Base-by-base conservation (phyloP, 2,329 filamentous ascomycete genomes). In the Aspergillus sergii region DNA sequence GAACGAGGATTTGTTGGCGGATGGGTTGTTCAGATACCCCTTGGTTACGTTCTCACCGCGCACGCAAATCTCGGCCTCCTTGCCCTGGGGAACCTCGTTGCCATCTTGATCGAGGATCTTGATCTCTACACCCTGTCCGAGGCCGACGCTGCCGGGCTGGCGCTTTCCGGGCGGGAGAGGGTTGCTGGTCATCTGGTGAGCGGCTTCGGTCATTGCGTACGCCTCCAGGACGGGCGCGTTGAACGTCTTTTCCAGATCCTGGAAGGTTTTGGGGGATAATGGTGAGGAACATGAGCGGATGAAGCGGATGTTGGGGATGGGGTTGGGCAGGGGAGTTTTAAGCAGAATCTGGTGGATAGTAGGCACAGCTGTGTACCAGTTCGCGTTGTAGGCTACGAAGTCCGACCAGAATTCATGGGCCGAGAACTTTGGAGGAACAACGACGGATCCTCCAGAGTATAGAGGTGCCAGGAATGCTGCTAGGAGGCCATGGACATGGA, bases 361-460 rank as follows among this genome's bases (percentile, higher is more conserved):
- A 1, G 93, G 93, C n/a, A 95, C 93, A 1, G 93, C 93, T 0
- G 92, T 95, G 80, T 95, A 96, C 93, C 93, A 96, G 76, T 92
- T 96, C 30, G 92, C 93, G 67, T 88, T 84, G 81, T 93, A 84
- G 7, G 84, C 82, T 68, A 84, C 84, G 72, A 95, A 95, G 76
- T 95, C 89, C 28, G 79, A 77, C 93, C 93, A 96, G 80, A 96
- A 96, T 23, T 91, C 89, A 1, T 86, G 86, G 10, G 93, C 92
- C 4, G 91, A 94, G 84, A 96, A 96, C 73, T 89, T 91, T 59
- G 83, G 72, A 2, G 92, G 92, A 6, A 96, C 90, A 62, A 96
- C 84, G 64, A 93, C 90, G 8, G 91, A 94, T 60, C 92, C 91
- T 34, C 90, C 90, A 2, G 90, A 90, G 68, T 85, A 83, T 12